phyloP scores from a whole-genome alignment of 2,329 filamentous ascomycete species.

The Alternaria consortialis region DNA sequence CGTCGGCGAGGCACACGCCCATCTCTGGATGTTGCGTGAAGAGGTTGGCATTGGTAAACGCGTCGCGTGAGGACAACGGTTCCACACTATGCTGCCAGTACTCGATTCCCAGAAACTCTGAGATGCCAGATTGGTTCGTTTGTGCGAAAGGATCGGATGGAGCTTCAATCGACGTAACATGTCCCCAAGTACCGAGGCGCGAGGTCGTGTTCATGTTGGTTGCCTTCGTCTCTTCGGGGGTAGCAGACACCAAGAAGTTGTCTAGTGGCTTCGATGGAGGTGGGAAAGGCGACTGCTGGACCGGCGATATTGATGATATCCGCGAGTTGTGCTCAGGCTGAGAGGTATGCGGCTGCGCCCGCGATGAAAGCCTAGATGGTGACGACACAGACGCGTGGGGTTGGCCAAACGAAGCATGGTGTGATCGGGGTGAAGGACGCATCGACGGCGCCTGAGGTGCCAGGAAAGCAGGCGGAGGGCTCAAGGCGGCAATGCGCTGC shows the following conservation, averaged over 20 bases:
- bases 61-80: neutral
- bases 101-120: neutral
- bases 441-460: conserved; percentile 1
- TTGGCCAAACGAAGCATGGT: conserved; percentile 7
- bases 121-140: neutral
- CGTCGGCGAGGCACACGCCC: conserved; percentile 12
- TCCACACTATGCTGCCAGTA: conserved; percentile 5
- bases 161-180: neutral
- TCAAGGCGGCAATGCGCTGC: neutral
- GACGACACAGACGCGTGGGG: conserved; percentile 5
- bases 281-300: conserved; percentile 8
- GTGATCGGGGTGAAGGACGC: neutral
- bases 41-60: neutral
- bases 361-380: neutral
- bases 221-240: neutral
- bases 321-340: conserved; percentile 9
- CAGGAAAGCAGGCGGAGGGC: neutral
- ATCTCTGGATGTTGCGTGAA: conserved; percentile 10
- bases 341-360: neutral
- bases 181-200: conserved; percentile 10
- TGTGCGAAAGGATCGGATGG: neutral
- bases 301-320: conserved; percentile 13
- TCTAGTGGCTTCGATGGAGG: conserved; percentile 12
- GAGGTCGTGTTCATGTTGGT: neutral
- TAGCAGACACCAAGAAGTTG: conserved; percentile 3